Percentiles rank a stretch among this genome's conserved stretches.
Conservation (phyloP, 2,329 filamentous ascomycete genomes). For the Cordyceps farinosa region DNA sequence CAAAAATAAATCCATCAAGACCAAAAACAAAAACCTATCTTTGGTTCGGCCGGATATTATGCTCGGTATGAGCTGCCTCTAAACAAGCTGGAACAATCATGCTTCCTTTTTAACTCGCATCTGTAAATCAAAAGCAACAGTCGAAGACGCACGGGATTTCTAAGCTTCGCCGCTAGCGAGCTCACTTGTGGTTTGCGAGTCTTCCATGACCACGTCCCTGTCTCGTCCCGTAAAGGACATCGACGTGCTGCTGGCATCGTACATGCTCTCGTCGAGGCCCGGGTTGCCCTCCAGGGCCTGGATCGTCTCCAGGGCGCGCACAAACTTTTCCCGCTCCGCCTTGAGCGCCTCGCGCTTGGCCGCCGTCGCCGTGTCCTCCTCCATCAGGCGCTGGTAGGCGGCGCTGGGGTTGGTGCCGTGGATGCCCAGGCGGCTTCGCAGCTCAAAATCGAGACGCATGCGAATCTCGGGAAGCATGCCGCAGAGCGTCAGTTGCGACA, state of each 20-base stretch:
- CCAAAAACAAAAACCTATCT: not conserved
- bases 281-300: constrained; percentile 38
- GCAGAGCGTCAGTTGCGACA: constrained; percentile 45
- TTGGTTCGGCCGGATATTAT: not conserved
- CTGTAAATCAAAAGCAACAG: not conserved
- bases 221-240: not conserved
- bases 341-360: constrained; percentile 39
- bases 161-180: constrained; percentile 12
- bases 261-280: constrained; percentile 20
- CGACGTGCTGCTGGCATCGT: constrained; percentile 13
- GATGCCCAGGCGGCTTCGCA: constrained; percentile 44
- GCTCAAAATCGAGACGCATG: constrained; percentile 37
- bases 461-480: constrained; percentile 47
- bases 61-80: not conserved
- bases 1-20: not conserved
- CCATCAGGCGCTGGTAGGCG: constrained; percentile 44
- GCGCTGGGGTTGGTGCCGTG: constrained; percentile 26
- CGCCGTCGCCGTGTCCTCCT: constrained; percentile 45
- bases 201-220: not conserved
- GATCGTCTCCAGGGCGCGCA: constrained; percentile 45
- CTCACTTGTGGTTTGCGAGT: constrained; percentile 15
- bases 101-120: not conserved
- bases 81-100: not conserved
- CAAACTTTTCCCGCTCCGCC: constrained; percentile 43
- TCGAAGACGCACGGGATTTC: not conserved